These are phyloP conservation scores for Diaporthe ampelina DNA, from an alignment of 2,329 filamentous ascomycete species.

Conservation along the genomic window DNA sequence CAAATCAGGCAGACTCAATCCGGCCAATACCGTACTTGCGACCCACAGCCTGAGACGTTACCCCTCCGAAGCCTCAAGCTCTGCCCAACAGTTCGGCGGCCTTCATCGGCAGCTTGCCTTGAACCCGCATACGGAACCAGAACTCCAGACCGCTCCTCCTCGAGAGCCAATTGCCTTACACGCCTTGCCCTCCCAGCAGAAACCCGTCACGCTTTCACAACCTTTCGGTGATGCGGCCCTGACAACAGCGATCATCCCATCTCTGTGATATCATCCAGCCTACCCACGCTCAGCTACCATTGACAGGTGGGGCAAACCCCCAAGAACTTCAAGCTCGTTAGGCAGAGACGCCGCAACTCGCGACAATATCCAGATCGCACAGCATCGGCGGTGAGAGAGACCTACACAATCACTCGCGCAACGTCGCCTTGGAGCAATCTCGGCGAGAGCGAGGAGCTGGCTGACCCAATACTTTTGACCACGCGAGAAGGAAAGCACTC, in stretches of 20 bases:
- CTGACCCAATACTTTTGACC: too few relatives aligned
- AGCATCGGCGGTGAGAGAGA: slow-evolving; percentile 31
- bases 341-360: neutral
- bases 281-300: neutral
- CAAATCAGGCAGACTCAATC: neutral
- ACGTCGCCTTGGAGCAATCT: slow-evolving; percentile 4
- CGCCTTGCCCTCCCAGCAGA: neutral
- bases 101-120: slow-evolving; percentile 29
- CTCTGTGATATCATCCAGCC: neutral
- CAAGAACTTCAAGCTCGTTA: neutral
- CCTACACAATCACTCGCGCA: slow-evolving; percentile 12
- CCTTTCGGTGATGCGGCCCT: neutral
- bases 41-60: neutral
- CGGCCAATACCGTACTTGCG: too few relatives aligned
- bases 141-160: slow-evolving; percentile 23
- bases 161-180: neutral
- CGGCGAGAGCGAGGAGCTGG: slow-evolving; percentile 15
- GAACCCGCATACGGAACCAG: slow-evolving; percentile 36
- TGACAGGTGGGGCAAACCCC: neutral
- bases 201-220: neutral
- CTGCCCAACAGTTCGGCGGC: neutral
- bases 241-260: slow-evolving; percentile 14
- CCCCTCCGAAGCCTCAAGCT: neutral
- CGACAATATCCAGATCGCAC: neutral
- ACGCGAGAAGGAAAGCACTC: neutral